Evolutionary conservation across 2,329 filamentous ascomycete genomes (phyloP).

Genomic region (Pseudogymnoascus sp.): DNA sequence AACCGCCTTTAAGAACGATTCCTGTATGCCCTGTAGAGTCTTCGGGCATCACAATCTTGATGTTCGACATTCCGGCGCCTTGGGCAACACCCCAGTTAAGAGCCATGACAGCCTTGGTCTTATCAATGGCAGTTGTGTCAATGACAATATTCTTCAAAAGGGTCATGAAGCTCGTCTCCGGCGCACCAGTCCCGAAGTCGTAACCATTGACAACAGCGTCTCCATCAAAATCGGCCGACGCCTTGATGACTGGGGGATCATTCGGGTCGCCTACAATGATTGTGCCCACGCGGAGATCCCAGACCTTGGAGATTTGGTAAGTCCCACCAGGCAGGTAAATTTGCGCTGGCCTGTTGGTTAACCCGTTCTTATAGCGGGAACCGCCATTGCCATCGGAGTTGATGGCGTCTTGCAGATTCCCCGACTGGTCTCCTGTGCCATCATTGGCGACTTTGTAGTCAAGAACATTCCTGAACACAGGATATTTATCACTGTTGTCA

Average conservation of each 20-base stretch:
- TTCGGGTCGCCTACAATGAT: conserved; percentile 33
- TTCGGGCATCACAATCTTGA: conserved; percentile 32
- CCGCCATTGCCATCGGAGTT: background rate
- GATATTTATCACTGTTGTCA: background rate
- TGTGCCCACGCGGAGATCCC: conserved; percentile 21
- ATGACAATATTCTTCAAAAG: conserved; percentile 33
- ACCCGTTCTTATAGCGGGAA: background rate
- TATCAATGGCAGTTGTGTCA: conserved; percentile 29
- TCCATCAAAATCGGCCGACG: conserved; percentile 18
- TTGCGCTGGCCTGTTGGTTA: background rate
- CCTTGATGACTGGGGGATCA: conserved; percentile 27
- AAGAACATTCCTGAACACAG: background rate
- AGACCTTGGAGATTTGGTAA: background rate
- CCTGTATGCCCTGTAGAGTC: conserved; percentile 29
- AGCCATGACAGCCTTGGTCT: conserved; percentile 25
- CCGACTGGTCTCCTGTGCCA: conserved; percentile 3
- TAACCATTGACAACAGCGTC: conserved; percentile 23
- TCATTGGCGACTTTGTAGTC: background rate
- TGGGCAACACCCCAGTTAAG: conserved; percentile 35
- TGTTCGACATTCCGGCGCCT: conserved; percentile 32
- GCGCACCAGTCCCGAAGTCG: conserved; percentile 23
- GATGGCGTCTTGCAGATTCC: background rate
- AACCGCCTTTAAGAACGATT: conserved; percentile 26
- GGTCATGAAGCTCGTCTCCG: conserved; percentile 31
- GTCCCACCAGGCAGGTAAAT: conserved; percentile 6